Evolutionary conservation across 2,329 filamentous ascomycete species (phyloP), one percentile per base, ranked within the genome.

Genomic region (Tolypocladium inflatum): DNA sequence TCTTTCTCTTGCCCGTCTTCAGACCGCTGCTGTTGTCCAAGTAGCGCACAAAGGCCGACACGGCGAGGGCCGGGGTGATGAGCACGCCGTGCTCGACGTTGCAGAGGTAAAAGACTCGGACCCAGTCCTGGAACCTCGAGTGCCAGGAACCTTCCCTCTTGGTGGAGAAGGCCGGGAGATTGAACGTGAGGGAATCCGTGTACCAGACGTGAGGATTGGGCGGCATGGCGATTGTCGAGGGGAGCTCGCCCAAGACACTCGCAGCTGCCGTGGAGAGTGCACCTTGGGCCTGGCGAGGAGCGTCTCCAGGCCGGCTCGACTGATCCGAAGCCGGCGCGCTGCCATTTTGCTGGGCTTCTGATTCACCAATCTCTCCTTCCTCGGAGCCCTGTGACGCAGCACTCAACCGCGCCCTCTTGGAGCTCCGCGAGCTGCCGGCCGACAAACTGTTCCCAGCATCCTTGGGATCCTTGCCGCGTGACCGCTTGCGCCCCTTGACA

Each of bases 111-210:
- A 75, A 71, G 6, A 65, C 63, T 17, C 65, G 64, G 35, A 66
- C 62, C 73, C 73, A 75, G 55, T 70, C 68, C 54, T 68, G 65
- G 57, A 74, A 69, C 54, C 71, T 63, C n/a, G 62, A 61, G n/a
- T 62, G 59, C 73, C 72, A 75, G 4, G 70, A 68, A 11, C 69
- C 69, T 17, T 67, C 63, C 30, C 64, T 64, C 51, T 64, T 67
- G 10, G 64, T 56, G 5, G 65, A 42, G 42, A 71, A 63, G 9
- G 59, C 61, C 7, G 71, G 71, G 10, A 73, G 60, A 42, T 62
- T 63, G 53, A 71, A 67, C 35, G 59, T 59, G 38, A 60, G 21
- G 13, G 61, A 59, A 39, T 61, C 62, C n/a, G 59, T 51, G 15
- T 56, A 58, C 56, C 63, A 73, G 3, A 62, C 50, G 2, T 62